Percentiles rank a stretch among this genome's conserved stretches.
Evolutionary conservation across 208 protist species (phyloP).

Genomic region (Trypanosoma grayi): DNA sequence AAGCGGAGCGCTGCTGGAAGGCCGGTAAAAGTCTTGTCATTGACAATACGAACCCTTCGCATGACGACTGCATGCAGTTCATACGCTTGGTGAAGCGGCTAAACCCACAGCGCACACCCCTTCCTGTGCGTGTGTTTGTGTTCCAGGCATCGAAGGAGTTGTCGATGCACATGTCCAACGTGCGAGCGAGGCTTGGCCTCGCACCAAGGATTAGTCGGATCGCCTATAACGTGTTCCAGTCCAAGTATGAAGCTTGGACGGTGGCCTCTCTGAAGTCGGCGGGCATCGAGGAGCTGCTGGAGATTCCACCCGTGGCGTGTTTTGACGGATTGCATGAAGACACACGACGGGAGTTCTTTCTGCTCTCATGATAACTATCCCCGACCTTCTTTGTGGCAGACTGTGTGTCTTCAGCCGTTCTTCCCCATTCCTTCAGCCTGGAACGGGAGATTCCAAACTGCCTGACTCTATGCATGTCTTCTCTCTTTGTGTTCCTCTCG

Average conservation of each 20-base stretch:
- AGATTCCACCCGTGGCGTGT: constrained; percentile 50
- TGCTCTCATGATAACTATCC: constrained; percentile 28
- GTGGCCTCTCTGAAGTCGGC: constrained; percentile 30
- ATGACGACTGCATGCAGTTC: constrained; percentile 48
- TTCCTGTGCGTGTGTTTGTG: constrained; percentile 68
- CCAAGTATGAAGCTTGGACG: constrained; percentile 35
- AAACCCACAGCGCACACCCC: neutral
- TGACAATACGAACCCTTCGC: constrained; percentile 90
- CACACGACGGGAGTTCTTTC: constrained; percentile 36
- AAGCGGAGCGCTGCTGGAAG: constrained; percentile 35
- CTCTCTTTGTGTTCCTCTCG: constrained; percentile 13
- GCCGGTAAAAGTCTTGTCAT: constrained; percentile 77
- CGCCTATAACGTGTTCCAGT: constrained; percentile 59
- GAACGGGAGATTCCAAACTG: neutral
- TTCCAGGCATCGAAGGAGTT: constrained; percentile 55
- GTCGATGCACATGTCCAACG: constrained; percentile 77
- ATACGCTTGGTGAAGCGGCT: constrained; percentile 42
- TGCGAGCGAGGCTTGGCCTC: constrained; percentile 42
- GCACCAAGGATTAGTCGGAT: constrained; percentile 42
- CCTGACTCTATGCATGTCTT: neutral
- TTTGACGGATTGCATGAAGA: constrained; percentile 45
- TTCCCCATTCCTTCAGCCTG: constrained; percentile 1
- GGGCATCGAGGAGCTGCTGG: constrained; percentile 39
- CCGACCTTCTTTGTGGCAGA: constrained; percentile 4
- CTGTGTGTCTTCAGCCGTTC: constrained; percentile 1